Evolutionary conservation across 805 yeast species (phyloP), one percentile per base, ranked within the genome.

Genomic region (Metschnikowia orientalis): DNA sequence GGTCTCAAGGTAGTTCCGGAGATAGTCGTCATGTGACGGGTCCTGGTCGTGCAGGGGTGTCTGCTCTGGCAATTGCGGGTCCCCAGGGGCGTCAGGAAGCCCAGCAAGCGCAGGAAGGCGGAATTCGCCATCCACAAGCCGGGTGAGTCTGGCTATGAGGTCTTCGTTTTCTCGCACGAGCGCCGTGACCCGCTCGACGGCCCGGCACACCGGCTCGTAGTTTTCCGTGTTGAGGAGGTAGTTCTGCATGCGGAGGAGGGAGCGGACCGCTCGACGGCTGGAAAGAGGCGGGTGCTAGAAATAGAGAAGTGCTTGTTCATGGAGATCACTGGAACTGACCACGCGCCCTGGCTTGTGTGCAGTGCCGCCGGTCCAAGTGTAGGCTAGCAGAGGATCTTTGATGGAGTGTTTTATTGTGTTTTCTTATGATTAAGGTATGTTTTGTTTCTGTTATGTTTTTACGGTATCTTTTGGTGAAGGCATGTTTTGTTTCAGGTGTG

Each of bases 221-320:
- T 56, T 60, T 33, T 64, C 70, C 8, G 58, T 56, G 20, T 53
- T 53, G 11, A 56, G 47, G 15, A 47, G 40, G 33, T 47, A 51
- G 30, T 37, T 41, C 18, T 34, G 17, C 24, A 20, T 21, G 4
- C 12, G 18, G 12, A 27, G 9, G 9, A 26, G 28, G 6, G 11
- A 19, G 23, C 12, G 30, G 12, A 18, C 17, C 16, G 26, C 26
- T n/a, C n/a, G n/a, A n/a, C n/a, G n/a, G n/a, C n/a, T n/a, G n/a
- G n/a, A n/a, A n/a, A n/a, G n/a, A n/a, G n/a, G n/a, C n/a, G n/a
- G n/a, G n/a, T n/a, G n/a, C n/a, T n/a, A n/a, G n/a, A n/a, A n/a
- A n/a, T n/a, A n/a, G n/a, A n/a, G n/a, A n/a, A n/a, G n/a, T n/a
- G n/a, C n/a, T n/a, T n/a, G n/a, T n/a, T n/a, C n/a, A n/a, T n/a